Conservation (phyloP, 2,329 filamentous ascomycete species). For the Rhytidhysteron rufulum region DNA sequence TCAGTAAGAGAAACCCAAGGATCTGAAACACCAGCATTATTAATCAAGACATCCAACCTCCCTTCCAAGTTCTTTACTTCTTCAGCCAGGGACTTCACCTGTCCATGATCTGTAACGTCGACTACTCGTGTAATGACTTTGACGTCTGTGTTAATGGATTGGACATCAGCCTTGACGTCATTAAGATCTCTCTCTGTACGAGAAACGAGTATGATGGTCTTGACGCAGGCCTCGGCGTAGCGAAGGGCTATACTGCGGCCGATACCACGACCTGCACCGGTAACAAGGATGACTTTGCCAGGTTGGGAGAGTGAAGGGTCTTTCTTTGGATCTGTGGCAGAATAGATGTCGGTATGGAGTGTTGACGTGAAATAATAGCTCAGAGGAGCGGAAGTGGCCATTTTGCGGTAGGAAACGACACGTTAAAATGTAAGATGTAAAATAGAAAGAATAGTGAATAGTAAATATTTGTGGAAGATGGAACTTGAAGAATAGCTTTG, state of each 20-base stretch:
- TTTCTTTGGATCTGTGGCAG: constrained; percentile 44
- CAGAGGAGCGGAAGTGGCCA: too few species aligned
- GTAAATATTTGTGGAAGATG: too few species aligned
- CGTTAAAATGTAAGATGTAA: too few species aligned
- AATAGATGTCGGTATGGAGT: constrained; percentile 51
- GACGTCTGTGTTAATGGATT: constrained; percentile 36
- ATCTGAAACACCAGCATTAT: constrained; percentile 44
- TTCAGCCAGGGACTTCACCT: constrained; percentile 33
- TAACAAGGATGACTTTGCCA: constrained; percentile 49
- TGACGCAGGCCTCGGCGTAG: constrained; percentile 53
- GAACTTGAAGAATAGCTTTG: too few species aligned
- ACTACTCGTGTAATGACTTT: constrained; percentile 42
- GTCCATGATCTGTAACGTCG: constrained; percentile 40
- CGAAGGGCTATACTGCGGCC: constrained; percentile 53
- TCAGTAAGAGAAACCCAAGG: constrained; percentile 29
- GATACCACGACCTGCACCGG: constrained; percentile 54
- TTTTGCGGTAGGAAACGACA: too few species aligned
- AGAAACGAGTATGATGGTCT: constrained; percentile 51
- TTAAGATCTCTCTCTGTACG: constrained; percentile 43
- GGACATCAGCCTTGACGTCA: constrained; percentile 33
- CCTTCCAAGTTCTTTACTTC: constrained; percentile 21
- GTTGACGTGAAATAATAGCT: not conserved
- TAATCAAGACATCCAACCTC: constrained; percentile 45
- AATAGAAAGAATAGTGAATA: too few species aligned
- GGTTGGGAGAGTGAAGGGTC: constrained; percentile 29